Conservation (phyloP, 2,329 filamentous ascomycete genomes). For the Aspergillus arachidicola region DNA sequence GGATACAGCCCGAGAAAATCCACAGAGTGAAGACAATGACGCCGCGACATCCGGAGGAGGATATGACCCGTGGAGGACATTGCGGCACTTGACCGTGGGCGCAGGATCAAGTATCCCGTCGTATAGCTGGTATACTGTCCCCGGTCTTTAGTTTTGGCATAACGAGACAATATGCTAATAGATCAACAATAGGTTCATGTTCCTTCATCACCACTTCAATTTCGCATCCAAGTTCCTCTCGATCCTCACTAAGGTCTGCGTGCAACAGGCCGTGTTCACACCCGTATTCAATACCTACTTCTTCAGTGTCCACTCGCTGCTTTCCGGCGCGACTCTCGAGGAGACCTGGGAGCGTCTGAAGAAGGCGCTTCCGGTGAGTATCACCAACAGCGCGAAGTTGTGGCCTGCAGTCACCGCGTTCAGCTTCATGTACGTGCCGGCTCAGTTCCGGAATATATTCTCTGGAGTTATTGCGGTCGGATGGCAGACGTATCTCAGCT, state of each 20-base stretch:
- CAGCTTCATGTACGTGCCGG: slow-evolving; percentile 78
- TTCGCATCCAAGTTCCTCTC: slow-evolving; percentile 72
- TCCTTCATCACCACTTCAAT: slow-evolving; percentile 80
- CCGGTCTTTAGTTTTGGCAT: background rate
- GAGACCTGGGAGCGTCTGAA: slow-evolving; percentile 72
- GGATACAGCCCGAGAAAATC: background rate
- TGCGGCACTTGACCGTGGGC: slow-evolving; percentile 74
- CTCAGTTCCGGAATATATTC: slow-evolving; percentile 80
- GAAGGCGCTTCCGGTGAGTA: slow-evolving; percentile 74
- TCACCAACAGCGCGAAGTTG: slow-evolving; percentile 78
- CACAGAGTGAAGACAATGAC: slow-evolving; percentile 21
- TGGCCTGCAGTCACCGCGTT: slow-evolving; percentile 89
- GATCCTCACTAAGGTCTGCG: slow-evolving; percentile 72
- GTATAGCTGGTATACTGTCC: slow-evolving; percentile 71
- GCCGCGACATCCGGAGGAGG: slow-evolving; percentile 43
- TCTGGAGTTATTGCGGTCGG: slow-evolving; percentile 77
- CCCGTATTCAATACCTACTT: slow-evolving; percentile 84
- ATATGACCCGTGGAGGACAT: slow-evolving; percentile 71
- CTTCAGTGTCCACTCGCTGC: slow-evolving; percentile 75
- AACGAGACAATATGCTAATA: background rate
- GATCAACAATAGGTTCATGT: slow-evolving; percentile 66
- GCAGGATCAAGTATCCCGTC: slow-evolving; percentile 72
- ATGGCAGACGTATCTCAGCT: slow-evolving; percentile 90
- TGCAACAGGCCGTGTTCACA: slow-evolving; percentile 81
- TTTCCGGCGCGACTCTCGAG: slow-evolving; percentile 66